phyloP scores from a whole-genome alignment of 768 basidiomycete species.

The Amanita exitialis region DNA sequence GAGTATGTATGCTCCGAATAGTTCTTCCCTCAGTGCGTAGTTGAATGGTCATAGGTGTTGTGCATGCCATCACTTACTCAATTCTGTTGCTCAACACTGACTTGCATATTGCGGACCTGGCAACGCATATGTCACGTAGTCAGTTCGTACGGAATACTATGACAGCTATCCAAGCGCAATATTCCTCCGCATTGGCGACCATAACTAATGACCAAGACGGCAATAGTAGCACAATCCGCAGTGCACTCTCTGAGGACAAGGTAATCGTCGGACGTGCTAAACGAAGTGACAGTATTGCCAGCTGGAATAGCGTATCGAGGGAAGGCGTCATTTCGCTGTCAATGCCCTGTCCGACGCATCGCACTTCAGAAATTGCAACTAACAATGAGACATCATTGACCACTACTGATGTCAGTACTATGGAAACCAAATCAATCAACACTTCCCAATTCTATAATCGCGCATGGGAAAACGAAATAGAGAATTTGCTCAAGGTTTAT shows the following conservation, averaged over 20 bases:
- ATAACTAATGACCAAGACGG: conserved; percentile 47
- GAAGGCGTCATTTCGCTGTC: conserved; percentile 41
- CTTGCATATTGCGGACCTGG: conserved; percentile 87
- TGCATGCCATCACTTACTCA: conserved; percentile 93
- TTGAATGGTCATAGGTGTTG: conserved; percentile 47
- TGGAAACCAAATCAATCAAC: conserved; percentile 17
- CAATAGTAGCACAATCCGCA: conserved; percentile 42
- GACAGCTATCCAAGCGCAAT: conserved; percentile 71
- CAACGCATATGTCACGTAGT: conserved; percentile 79
- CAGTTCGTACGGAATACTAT: conserved; percentile 95
- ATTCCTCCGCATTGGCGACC: conserved; percentile 44
- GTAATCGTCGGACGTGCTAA: conserved; percentile 29
- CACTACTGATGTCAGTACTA: conserved; percentile 13
- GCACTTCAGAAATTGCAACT: neutral
- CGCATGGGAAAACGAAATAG: conserved; percentile 82
- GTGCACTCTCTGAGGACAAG: conserved; percentile 21
- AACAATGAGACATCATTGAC: neutral
- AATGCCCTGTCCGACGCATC: conserved; percentile 19
- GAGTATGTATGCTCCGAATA: conserved; percentile 42
- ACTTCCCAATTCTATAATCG: conserved; percentile 42
- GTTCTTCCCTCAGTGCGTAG: conserved; percentile 1
- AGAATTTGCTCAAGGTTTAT: conserved; percentile 70
- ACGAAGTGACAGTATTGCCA: conserved; percentile 75
- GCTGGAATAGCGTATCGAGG: conserved; percentile 71
- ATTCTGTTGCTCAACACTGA: conserved; percentile 94